These are phyloP conservation scores for Backusella tarrabulga DNA, from an alignment of 192 early-diverging fungal genomes.

Conservation along the genomic window DNA sequence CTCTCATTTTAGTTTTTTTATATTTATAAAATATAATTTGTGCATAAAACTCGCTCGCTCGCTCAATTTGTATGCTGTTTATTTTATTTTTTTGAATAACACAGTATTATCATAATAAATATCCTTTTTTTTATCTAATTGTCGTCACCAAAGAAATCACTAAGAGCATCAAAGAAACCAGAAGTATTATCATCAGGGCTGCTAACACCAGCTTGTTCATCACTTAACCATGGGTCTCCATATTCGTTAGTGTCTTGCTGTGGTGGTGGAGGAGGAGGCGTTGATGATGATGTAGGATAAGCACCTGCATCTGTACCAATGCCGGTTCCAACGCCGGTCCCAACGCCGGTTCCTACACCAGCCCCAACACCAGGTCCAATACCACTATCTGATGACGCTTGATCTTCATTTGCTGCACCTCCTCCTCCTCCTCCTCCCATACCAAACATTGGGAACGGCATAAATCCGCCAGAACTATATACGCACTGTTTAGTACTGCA, in stretches of 20 bases:
- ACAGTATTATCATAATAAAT: background rate
- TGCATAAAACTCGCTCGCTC: background rate
- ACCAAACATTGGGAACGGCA: constrained; percentile 45
- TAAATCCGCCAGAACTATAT: constrained; percentile 38
- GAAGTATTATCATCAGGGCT: constrained; percentile 19
- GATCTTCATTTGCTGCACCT: constrained; percentile 19
- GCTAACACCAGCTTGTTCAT: constrained; percentile 24
- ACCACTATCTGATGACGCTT: constrained; percentile 19
- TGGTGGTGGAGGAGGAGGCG: background rate
- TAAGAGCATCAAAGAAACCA: constrained; percentile 30
- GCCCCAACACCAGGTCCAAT: constrained; percentile 22
- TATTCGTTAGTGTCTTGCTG: constrained; percentile 29
- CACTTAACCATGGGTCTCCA: constrained; percentile 41
- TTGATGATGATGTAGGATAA: constrained; percentile 4
- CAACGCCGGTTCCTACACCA: constrained; percentile 17
- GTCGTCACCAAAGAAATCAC: constrained; percentile 18
- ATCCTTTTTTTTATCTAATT: background rate
- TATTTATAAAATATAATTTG: too few relatives aligned
- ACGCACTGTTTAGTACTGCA: background rate
- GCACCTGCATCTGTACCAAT: background rate
- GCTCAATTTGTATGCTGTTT: background rate
- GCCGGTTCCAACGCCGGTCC: constrained; percentile 15
- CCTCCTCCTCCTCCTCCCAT: constrained; percentile 37
- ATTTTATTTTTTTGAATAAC: background rate
- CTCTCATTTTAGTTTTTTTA: too few relatives aligned